These are phyloP conservation scores for Clitoria ternatea DNA, from an alignment of 306 rosid species.

Conservation along the genomic window DNA sequence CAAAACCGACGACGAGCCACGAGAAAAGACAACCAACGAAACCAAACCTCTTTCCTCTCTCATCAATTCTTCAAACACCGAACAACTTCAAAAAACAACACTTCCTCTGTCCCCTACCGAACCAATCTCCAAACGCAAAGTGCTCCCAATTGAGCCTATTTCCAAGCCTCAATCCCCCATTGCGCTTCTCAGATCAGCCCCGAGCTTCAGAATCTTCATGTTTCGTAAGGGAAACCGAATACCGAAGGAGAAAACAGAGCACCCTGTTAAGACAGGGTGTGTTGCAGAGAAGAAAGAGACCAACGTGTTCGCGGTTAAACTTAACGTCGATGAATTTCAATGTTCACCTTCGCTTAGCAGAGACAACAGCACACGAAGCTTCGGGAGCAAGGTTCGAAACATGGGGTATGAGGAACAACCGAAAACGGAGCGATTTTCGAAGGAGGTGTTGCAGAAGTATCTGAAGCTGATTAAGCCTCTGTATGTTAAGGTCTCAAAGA, in stretches of 20 bases:
- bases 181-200: constrained; percentile 74
- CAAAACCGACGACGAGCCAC: constrained; percentile 16
- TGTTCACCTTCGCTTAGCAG: constrained; percentile 41
- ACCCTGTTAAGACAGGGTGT: not conserved
- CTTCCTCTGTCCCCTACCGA: constrained; percentile 41
- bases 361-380: constrained; percentile 43
- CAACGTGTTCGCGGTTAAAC: constrained; percentile 20
- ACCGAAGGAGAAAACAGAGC: not conserved
- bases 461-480: constrained; percentile 65
- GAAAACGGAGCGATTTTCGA: constrained; percentile 49
- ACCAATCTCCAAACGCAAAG: constrained; percentile 63
- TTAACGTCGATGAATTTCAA: constrained; percentile 25
- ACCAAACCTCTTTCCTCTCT: not conserved
- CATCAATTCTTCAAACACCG: no score
- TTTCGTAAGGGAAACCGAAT: constrained; percentile 47
- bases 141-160: constrained; percentile 69
- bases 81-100: constrained; percentile 20
- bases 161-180: constrained; percentile 88
- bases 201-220: constrained; percentile 58
- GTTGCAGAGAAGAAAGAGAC: not conserved
- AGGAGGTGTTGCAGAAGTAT: constrained; percentile 63
- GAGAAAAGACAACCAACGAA: not conserved
- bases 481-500: constrained; percentile 50
- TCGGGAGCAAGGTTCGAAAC: constrained; percentile 13
- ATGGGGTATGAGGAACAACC: constrained; percentile 29